Conservation (phyloP, 192 early-diverging fungal genomes). For the Mortierella claussenii region DNA sequence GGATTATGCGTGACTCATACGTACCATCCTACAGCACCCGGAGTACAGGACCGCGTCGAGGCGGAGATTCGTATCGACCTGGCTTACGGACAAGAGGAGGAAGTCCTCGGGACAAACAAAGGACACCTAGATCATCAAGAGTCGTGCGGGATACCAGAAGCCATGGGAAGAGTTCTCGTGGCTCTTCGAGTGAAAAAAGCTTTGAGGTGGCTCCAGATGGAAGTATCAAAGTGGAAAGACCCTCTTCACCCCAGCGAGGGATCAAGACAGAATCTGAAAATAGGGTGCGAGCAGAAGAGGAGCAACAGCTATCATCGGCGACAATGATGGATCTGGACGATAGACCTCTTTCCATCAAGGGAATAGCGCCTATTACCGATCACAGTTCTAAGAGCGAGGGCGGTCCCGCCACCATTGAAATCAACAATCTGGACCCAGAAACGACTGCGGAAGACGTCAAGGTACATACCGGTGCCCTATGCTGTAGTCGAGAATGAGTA, state of each 20-base stretch:
- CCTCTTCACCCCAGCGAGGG: background rate
- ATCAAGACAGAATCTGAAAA: background rate
- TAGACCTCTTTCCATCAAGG: constrained; percentile 16
- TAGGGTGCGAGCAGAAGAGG: background rate
- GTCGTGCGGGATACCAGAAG: background rate
- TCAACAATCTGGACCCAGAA: constrained; percentile 48
- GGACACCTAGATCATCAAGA: too few relatives aligned
- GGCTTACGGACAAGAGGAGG: background rate
- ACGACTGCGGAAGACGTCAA: constrained; percentile 50
- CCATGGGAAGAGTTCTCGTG: background rate
- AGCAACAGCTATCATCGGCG: background rate
- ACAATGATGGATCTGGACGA: constrained; percentile 12
- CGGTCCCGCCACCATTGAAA: constrained; percentile 38
- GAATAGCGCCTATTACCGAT: background rate
- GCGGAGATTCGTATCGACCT: constrained; percentile 7
- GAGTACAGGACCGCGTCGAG: background rate
- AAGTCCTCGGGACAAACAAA: too few relatives aligned
- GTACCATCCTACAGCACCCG: constrained; percentile 1
- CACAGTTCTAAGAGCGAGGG: background rate
- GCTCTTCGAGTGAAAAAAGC: background rate
- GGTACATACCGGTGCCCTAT: constrained; percentile 1
- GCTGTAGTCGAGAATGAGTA: too few relatives aligned
- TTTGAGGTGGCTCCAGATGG: too few relatives aligned
- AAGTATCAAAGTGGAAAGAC: background rate
- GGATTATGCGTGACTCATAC: background rate